These are phyloP conservation scores for Thielaviopsis euricoi DNA, from an alignment of 2,329 filamentous ascomycete species.

Conservation along the genomic window DNA sequence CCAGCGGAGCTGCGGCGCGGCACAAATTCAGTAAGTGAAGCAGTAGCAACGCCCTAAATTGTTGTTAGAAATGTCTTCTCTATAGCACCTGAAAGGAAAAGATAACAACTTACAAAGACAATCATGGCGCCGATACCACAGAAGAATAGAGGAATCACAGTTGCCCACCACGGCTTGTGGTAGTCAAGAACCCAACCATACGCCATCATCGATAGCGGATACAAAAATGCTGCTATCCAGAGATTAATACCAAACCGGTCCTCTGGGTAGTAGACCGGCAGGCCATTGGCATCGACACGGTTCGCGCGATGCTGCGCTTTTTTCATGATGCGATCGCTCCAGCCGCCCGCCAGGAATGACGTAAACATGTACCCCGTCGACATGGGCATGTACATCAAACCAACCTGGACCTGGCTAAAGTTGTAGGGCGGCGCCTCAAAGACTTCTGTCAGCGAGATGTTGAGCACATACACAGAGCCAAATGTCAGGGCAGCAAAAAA, in stretches of 20 bases:
- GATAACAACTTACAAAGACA: slow-evolving; percentile 41
- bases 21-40: slow-evolving; percentile 77
- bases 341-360: slow-evolving; percentile 53
- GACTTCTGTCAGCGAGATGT: slow-evolving; percentile 57
- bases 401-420: slow-evolving; percentile 52
- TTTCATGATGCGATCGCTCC: slow-evolving; percentile 70
- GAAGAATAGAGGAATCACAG: slow-evolving; percentile 49
- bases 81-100: not conserved
- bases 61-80: slow-evolving; percentile 10
- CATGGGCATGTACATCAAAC: slow-evolving; percentile 61
- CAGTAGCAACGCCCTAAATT: slow-evolving; percentile 43
- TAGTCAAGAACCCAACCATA: slow-evolving; percentile 61
- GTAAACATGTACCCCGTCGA: slow-evolving; percentile 56
- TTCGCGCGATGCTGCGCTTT: slow-evolving; percentile 55
- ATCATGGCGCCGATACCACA: slow-evolving; percentile 70
- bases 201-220: slow-evolving; percentile 53
- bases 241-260: slow-evolving; percentile 73
- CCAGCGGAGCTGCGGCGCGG: slow-evolving; percentile 52
- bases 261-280: slow-evolving; percentile 54
- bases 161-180: slow-evolving; percentile 47
- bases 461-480: slow-evolving; percentile 58
- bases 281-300: slow-evolving; percentile 49
- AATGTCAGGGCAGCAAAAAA: slow-evolving; percentile 62
- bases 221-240: slow-evolving; percentile 56
- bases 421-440: slow-evolving; percentile 52